Conservation (phyloP, 768 basidiomycete genomes). For the Tricholoma matsutake region DNA sequence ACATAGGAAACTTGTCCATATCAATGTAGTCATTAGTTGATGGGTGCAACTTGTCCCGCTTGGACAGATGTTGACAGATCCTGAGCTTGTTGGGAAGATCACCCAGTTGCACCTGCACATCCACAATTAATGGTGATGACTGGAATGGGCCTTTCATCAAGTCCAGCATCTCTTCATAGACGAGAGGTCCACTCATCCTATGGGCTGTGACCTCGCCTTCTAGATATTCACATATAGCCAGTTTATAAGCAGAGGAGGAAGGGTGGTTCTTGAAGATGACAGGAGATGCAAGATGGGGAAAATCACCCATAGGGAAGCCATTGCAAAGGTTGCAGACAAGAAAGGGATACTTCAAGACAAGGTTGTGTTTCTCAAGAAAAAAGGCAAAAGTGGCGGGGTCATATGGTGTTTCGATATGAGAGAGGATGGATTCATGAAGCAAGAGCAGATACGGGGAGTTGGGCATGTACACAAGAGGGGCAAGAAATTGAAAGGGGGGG, state of each 20-base stretch:
- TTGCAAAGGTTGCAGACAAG: conserved; percentile 25
- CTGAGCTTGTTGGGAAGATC: no score
- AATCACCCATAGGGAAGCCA: conserved; percentile 32
- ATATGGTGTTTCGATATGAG: conserved; percentile 29
- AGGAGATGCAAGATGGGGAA: conserved; percentile 19
- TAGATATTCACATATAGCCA: conserved; percentile 17
- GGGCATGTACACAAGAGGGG: no score
- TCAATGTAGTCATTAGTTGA: no score
- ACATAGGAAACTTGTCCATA: no score
- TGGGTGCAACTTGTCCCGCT: no score
- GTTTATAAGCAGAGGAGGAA: conserved; percentile 2
- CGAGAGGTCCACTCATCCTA: no score
- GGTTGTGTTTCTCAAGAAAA: conserved; percentile 17
- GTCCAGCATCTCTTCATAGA: conserved; percentile 1
- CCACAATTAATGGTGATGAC: conserved; percentile 26
- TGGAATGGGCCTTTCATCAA: conserved; percentile 28
- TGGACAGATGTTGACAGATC: no score
- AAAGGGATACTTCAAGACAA: conserved; percentile 23
- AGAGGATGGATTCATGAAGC: conserved; percentile 17
- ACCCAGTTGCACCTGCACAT: no score
- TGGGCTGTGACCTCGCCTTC: conserved; percentile 15
- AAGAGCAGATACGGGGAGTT: no score
- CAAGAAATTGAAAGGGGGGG: no score
- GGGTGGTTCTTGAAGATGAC: conserved; percentile 20
- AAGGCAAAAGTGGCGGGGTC: conserved; percentile 22